Evolutionary conservation across 2,329 filamentous ascomycete genomes (phyloP).

Genomic region (Colletotrichum sp.): DNA sequence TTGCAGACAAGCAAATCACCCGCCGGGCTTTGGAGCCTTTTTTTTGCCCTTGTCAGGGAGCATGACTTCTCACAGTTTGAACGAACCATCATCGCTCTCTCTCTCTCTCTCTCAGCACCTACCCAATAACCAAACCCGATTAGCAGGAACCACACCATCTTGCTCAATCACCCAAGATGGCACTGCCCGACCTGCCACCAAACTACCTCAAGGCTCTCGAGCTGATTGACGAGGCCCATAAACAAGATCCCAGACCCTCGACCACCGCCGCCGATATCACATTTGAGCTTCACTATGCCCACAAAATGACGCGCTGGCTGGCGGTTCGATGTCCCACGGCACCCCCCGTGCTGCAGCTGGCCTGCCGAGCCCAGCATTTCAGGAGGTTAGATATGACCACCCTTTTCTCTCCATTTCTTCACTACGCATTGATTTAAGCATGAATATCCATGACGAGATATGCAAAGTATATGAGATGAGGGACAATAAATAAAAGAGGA

Average conservation of each 20-base stretch:
- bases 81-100: background rate
- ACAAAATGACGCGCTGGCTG: slow-evolving; percentile 79
- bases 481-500: background rate
- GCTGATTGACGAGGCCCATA: slow-evolving; percentile 72
- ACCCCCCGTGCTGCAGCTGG: slow-evolving; percentile 71
- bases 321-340: slow-evolving; percentile 62
- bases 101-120: background rate
- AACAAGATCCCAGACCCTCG: slow-evolving; percentile 39
- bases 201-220: slow-evolving; percentile 59
- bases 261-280: slow-evolving; percentile 52
- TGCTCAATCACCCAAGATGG: background rate
- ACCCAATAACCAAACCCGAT: background rate
- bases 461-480: background rate
- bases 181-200: slow-evolving; percentile 35
- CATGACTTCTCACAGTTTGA: background rate
- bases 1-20: background rate
- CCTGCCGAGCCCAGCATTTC: slow-evolving; percentile 85
- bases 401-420: background rate
- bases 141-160: background rate
- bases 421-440: background rate
- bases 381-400: slow-evolving; percentile 52
- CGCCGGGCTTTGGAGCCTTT: background rate
- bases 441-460: background rate
- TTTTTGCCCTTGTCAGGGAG: background rate
- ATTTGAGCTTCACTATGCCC: slow-evolving; percentile 83